A percentile compares a stretch with the other conserved stretches of the same genome.
Evolutionary conservation across 2,329 filamentous ascomycete species (phyloP).

Genomic region (Sphaerulina populicola): DNA sequence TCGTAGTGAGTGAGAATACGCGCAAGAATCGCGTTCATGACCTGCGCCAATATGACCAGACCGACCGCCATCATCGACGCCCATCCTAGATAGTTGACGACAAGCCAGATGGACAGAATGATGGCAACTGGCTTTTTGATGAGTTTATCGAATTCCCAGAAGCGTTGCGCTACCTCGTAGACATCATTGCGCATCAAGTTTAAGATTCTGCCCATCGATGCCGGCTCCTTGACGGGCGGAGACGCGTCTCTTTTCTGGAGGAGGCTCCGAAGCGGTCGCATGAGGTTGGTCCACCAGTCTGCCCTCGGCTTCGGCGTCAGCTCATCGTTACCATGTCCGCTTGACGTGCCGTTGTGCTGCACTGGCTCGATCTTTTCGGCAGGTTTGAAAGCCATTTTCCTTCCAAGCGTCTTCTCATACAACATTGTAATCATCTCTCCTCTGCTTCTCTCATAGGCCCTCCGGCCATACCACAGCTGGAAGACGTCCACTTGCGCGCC

Average conservation of each 20-base stretch:
- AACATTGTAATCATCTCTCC: conserved; percentile 82
- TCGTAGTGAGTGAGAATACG: conserved; percentile 60
- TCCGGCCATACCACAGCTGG: conserved; percentile 71
- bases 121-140: conserved; percentile 69
- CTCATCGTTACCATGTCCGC: conserved; percentile 14
- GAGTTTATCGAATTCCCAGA: conserved; percentile 78
- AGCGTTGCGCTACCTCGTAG: conserved; percentile 69
- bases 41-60: conserved; percentile 52
- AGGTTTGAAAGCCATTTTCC: conserved; percentile 48
- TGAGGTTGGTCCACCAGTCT: neutral
- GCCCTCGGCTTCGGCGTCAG: conserved; percentile 1
- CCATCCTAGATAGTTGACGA: conserved; percentile 72
- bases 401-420: conserved; percentile 65
- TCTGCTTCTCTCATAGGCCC: conserved; percentile 72
- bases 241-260: conserved; percentile 25
- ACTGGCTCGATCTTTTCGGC: conserved; percentile 8
- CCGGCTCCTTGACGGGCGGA: conserved; percentile 46
- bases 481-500: conserved; percentile 60
- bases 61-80: conserved; percentile 66
- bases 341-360: conserved; percentile 18
- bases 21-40: conserved; percentile 60
- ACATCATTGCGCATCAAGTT: conserved; percentile 76
- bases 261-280: conserved; percentile 9
- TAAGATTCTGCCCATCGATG: conserved; percentile 82
- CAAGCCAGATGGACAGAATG: conserved; percentile 62